These are phyloP conservation scores for Aspergillus persii DNA, from an alignment of 2,329 filamentous ascomycete species.

Conservation along the genomic window DNA sequence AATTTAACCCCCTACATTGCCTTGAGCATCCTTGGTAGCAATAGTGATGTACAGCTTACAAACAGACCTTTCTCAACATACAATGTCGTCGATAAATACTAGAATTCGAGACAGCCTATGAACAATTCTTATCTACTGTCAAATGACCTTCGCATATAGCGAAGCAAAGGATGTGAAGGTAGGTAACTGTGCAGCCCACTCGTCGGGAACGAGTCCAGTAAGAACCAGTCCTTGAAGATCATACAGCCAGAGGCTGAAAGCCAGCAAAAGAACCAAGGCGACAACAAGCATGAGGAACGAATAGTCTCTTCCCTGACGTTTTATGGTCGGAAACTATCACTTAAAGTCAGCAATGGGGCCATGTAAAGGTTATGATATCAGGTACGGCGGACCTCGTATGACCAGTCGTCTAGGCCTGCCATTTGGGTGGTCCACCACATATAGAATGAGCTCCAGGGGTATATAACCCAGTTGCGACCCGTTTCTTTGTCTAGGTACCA, in stretches of 20 bases:
- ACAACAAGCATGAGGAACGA: neutral
- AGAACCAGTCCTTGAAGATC: neutral
- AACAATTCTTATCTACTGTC: neutral
- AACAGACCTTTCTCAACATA: too few species aligned
- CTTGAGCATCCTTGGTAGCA: too few species aligned
- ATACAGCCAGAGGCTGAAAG: neutral
- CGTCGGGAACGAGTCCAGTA: neutral
- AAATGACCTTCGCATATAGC: neutral
- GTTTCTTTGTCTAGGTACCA: conserved; percentile 17
- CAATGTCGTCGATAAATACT: too few species aligned
- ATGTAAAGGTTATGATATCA: neutral
- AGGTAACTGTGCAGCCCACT: neutral
- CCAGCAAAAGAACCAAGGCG: neutral
- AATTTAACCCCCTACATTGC: too few species aligned
- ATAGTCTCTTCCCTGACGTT: neutral
- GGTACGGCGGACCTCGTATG: neutral
- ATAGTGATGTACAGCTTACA: too few species aligned
- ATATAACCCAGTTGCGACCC: conserved; percentile 16
- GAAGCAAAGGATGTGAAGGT: neutral
- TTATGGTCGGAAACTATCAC: neutral
- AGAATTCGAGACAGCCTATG: too few species aligned
- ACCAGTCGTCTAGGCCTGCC: conserved; percentile 1
- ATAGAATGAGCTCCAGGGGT: conserved; percentile 18
- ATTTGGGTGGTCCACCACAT: conserved; percentile 13
- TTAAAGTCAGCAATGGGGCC: neutral